These are phyloP conservation scores for Handroanthus guayacan DNA, from an alignment of 257 asterid species.

Conservation along the genomic window DNA sequence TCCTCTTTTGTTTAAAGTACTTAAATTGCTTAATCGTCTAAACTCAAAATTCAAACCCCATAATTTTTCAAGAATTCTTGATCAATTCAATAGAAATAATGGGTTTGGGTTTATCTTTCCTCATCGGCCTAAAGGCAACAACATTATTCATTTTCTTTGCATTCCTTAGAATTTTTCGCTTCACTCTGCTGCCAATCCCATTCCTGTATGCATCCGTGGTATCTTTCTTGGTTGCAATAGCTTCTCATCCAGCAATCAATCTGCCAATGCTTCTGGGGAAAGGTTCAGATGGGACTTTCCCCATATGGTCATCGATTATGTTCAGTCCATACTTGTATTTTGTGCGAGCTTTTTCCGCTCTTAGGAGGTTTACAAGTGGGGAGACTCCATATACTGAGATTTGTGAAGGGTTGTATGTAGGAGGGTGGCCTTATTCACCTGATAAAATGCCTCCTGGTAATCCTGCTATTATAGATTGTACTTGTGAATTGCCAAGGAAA, in stretches of 20 bases:
- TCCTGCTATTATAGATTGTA: constrained; percentile 87
- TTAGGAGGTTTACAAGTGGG: constrained; percentile 72
- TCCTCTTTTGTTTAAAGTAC: background rate
- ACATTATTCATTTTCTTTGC: constrained; percentile 59
- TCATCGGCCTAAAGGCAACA: constrained; percentile 73
- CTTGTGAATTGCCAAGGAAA: constrained; percentile 92
- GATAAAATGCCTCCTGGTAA: constrained; percentile 87
- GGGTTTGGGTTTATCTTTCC: constrained; percentile 78
- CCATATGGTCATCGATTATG: constrained; percentile 71
- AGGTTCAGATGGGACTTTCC: constrained; percentile 82
- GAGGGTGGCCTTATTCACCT: constrained; percentile 88
- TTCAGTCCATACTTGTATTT: constrained; percentile 86
- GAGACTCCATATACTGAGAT: constrained; percentile 82
- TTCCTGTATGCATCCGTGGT: constrained; percentile 76
- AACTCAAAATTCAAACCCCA: background rate
- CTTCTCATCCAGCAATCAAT: constrained; percentile 84
- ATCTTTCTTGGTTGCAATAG: constrained; percentile 73
- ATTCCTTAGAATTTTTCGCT: constrained; percentile 52
- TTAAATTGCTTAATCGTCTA: background rate
- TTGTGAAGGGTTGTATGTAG: constrained; percentile 76
- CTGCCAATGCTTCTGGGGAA: constrained; percentile 85
- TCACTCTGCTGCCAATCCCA: constrained; percentile 66
- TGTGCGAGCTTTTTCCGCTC: constrained; percentile 73
- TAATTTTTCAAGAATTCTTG: background rate
- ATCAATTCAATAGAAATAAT: constrained; percentile 36